Conservation (phyloP, 306 rosid genomes). For the Carpinus viminea region DNA sequence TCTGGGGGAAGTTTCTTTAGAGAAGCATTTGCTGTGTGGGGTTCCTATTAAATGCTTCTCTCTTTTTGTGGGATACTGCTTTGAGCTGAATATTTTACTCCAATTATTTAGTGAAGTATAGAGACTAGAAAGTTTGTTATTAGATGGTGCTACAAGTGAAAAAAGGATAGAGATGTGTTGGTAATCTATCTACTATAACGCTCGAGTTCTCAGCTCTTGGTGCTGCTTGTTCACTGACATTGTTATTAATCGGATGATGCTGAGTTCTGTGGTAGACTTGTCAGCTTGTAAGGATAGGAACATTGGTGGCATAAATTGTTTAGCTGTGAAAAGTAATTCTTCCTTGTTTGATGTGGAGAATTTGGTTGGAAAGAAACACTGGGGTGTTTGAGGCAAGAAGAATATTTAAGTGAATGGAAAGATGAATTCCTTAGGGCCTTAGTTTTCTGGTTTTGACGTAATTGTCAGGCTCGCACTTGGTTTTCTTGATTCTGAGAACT, state of each 20-base stretch:
- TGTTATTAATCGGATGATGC: not conserved
- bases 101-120: not conserved
- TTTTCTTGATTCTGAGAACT: not conserved
- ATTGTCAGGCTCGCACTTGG: not conserved
- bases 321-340: not conserved
- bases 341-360: not conserved
- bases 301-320: not conserved
- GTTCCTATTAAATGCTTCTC: not conserved
- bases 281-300: not conserved
- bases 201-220: not conserved
- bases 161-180: not conserved
- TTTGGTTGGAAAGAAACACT: not conserved
- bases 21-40: not conserved
- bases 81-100: not conserved
- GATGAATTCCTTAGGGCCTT: not conserved
- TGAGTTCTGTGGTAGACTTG: not conserved
- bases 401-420: not conserved
- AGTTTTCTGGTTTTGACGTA: not conserved
- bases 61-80: not conserved
- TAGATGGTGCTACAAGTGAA: not conserved
- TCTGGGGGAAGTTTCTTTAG: not conserved
- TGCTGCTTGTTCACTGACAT: not conserved
- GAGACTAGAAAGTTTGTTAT: not conserved
- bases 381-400: not conserved
- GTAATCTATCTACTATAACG: not conserved